Conservation (phyloP, 192 early-diverging fungal genomes). For the Thamnidium elegans region DNA sequence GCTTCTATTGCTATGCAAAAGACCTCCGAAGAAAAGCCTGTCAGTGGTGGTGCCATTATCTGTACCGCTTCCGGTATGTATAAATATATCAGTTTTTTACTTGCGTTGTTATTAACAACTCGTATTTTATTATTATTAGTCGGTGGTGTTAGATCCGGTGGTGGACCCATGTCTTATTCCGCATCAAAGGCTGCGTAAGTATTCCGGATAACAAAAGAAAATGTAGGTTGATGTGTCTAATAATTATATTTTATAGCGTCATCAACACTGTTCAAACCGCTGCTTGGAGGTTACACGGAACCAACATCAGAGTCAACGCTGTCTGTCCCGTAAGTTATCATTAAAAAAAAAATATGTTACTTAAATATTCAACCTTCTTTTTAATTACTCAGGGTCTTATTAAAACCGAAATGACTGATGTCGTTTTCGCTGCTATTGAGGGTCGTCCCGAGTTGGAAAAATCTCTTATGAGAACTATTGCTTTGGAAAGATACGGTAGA, state of each 20-base stretch:
- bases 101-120: neutral
- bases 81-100: neutral
- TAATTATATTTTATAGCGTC: slow-evolving; percentile 14
- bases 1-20: slow-evolving; percentile 40
- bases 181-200: slow-evolving; percentile 49
- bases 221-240: neutral
- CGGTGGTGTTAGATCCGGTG: slow-evolving; percentile 46
- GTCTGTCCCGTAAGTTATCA: slow-evolving; percentile 41
- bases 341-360: neutral
- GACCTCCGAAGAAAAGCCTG: slow-evolving; percentile 15
- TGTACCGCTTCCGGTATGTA: slow-evolving; percentile 44
- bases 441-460: too few species aligned
- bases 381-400: slow-evolving; percentile 37
- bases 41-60: slow-evolving; percentile 46
- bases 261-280: slow-evolving; percentile 43
- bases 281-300: slow-evolving; percentile 36
- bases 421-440: slow-evolving; percentile 35
- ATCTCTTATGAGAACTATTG: slow-evolving; percentile 21
- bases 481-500: slow-evolving; percentile 35
- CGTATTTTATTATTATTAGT: slow-evolving; percentile 18
- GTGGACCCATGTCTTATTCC: slow-evolving; percentile 46
- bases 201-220: neutral
- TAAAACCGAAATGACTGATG: slow-evolving; percentile 51
- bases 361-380: neutral
- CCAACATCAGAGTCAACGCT: slow-evolving; percentile 48